phyloP scores from a whole-genome alignment of 1,139 yeast genomes.

The Magnusiomyces magnusii region DNA sequence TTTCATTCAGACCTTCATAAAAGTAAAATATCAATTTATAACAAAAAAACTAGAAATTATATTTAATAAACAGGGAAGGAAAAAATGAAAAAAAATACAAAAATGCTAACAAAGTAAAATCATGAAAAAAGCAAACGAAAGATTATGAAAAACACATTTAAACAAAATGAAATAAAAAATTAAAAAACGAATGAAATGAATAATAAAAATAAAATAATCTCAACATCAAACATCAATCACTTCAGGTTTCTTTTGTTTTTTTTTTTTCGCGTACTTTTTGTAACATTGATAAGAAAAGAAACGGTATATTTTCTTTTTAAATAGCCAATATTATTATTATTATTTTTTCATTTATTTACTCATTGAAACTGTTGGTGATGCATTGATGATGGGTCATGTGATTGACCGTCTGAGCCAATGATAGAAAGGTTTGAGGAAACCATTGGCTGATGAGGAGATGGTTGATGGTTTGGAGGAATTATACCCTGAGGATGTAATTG shows the following conservation, averaged over 20 bases:
- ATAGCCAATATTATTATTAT: too few relatives aligned
- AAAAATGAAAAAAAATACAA: not conserved
- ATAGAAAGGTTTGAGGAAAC: not conserved
- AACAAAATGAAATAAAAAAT: too few relatives aligned
- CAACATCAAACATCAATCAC: not conserved
- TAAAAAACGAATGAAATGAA: not conserved
- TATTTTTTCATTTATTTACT: not conserved
- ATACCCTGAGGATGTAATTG: not conserved
- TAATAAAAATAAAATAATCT: too few relatives aligned
- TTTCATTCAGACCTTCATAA: too few relatives aligned
- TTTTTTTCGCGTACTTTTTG: not conserved
- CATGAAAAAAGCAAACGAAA: too few relatives aligned
- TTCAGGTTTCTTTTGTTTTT: not conserved
- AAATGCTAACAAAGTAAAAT: not conserved
- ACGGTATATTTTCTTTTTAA: not conserved
- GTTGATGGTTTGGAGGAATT: not conserved
- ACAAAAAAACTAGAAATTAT: not conserved
- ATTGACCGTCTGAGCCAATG: not conserved
- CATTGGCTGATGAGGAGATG: not conserved
- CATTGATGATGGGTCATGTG: not conserved
- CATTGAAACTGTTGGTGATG: not conserved
- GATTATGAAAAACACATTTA: not conserved
- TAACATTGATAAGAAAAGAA: not conserved
- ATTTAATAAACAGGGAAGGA: not conserved
- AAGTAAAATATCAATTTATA: too few relatives aligned